Conservation (phyloP, 2,329 filamentous ascomycete species). For the Nectriaceae sp. region DNA sequence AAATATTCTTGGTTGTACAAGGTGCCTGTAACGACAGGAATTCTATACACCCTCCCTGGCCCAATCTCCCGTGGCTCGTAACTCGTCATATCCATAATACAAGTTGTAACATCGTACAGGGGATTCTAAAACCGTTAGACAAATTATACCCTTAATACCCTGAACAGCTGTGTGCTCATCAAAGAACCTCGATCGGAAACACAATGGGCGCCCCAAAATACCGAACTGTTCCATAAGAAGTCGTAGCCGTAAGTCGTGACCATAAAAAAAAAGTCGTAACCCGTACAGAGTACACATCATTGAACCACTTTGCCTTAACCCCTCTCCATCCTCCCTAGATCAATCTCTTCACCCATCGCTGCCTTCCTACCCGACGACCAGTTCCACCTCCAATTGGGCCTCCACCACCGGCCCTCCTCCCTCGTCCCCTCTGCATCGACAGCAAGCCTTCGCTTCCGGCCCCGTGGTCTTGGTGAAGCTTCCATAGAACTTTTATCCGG, state of each 20-base stretch:
- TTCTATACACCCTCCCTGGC: too few relatives aligned
- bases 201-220: too few relatives aligned
- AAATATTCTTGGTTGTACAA: too few relatives aligned
- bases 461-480: slow-evolving; percentile 1
- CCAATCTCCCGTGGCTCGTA: slow-evolving; percentile 1
- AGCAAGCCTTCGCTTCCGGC: neutral
- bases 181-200: too few relatives aligned
- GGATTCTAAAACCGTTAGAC: neutral
- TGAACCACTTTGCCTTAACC: slow-evolving; percentile 4
- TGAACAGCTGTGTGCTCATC: too few relatives aligned
- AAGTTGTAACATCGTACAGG: neutral
- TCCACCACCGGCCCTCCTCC: slow-evolving; percentile 4
- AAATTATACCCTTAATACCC: too few relatives aligned
- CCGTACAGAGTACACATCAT: neutral
- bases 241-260: too few relatives aligned
- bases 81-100: slow-evolving; percentile 4
- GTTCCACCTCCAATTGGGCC: slow-evolving; percentile 7
- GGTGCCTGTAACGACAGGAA: neutral
- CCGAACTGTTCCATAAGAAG: too few relatives aligned
- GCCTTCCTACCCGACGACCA: slow-evolving; percentile 10
- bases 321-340: slow-evolving; percentile 13
- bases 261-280: too few relatives aligned
- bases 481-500: slow-evolving; percentile 22
- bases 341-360: slow-evolving; percentile 7
- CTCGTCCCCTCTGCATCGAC: neutral